Base-by-base conservation (phyloP, 1,284 basidiomycete genomes). In the Austropuccinia psidii region DNA sequence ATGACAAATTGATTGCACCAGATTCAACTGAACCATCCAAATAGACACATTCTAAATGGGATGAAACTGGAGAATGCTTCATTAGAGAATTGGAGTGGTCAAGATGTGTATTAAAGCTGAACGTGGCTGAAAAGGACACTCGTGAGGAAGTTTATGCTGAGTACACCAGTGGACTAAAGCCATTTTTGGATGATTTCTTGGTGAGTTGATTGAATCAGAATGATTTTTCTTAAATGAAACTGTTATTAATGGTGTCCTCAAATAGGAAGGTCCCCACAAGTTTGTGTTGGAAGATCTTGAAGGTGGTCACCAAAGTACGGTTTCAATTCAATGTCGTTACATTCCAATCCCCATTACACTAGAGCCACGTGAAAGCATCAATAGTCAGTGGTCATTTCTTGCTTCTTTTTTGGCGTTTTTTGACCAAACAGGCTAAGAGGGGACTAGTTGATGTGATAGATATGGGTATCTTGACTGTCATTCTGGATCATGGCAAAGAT, bases 41-140 rank as follows among this genome's bases (percentile, higher is more conserved):
- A 75, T 90, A 90, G 77, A 85, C 84, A 21, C 84, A 88, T 75
- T 88, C 89, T 15, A 85, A 87, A 47, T 98, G 92, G 91, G 90
- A 93, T 79, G 88, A 91, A 81, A 89, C 97, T 45, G 94, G 94
- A 47, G 96, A 98, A 83, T 91, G 90, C 39, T 93, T 98, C 79
- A 84, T 98, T 78, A 93, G 93, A 80, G 96, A 99, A 81, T 86
- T 98, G 58, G 93, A 97, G 80, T 97, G 94, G 80, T 88, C 91
- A 64, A 86, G 87, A 67, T 87, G 95, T 61, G 93, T 90, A 87
- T 82, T 98, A 66, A 80, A 80, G 69, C 76, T 78, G 24, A 75
- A 76, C 35, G 37, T 57, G 52, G 58, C 60, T 33, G 90, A 75
- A 24, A 78, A 94, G 76, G 87, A 86, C 37, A 88, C 89, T 43